Evolutionary conservation across 2,329 filamentous ascomycete species (phyloP).

Genomic region (Elsinoe arachidis): DNA sequence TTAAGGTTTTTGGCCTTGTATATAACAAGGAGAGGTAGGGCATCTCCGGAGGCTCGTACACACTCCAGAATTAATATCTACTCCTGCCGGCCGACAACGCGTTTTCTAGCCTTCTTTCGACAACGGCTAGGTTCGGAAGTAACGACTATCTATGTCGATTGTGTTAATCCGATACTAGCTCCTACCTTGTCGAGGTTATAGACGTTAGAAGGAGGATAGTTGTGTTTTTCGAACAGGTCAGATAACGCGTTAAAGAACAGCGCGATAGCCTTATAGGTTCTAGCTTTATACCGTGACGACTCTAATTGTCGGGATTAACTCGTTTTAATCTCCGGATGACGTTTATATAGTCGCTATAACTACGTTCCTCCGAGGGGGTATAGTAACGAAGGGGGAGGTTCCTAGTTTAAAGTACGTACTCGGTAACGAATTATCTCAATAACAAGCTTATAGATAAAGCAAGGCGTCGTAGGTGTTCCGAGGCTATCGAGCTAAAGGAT

Average conservation of each 20-base stretch:
- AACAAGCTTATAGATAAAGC: no score
- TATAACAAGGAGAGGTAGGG: background rate
- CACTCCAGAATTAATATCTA: background rate
- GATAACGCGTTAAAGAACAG: background rate
- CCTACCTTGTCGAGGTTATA: no score
- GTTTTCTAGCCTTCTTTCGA: no score
- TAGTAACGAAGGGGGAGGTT: no score
- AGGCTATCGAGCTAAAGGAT: no score
- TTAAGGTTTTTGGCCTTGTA: background rate
- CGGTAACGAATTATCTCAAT: no score
- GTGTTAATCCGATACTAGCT: no score
- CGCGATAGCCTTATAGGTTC: background rate
- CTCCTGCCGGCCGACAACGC: no score
- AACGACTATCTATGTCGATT: no score
- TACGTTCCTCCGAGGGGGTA: background rate
- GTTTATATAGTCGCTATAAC: background rate
- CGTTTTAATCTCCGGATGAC: background rate
- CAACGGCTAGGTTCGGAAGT: no score
- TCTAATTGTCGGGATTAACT: background rate
- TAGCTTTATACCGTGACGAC: background rate
- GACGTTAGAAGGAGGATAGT: background rate
- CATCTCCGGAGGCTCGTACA: background rate
- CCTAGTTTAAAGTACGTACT: no score
- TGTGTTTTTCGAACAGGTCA: background rate
- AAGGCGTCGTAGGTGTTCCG: no score